Evolutionary conservation across 225 moss, liverwort and hornwort genomes (phyloP), one percentile per base, ranked within the genome.

Genomic region (Antitrichia curtipendula): DNA sequence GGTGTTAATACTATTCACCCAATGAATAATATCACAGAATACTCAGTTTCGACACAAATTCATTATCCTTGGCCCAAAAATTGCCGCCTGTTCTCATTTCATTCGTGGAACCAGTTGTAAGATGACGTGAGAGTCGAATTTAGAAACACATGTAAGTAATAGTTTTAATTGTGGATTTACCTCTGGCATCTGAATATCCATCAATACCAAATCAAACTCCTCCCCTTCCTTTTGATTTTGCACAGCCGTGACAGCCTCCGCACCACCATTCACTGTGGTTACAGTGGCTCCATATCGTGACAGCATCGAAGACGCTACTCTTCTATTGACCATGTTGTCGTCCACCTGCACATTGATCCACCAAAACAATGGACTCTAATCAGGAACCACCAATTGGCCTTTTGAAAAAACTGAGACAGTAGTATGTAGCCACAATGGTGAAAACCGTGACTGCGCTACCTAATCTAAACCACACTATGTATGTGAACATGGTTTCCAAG

Each of bases 111-210:
- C 58, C 43, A 22, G 31, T 72, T 24, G 12, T 27, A 50, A 74
- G n/a, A 50, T n/a, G n/a, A 16, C 43, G 20, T 25, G 18, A 34
- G 74, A 50, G 47, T 28, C n/a, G 36, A 47, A 25, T 49, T 57
- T 59, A 41, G 19, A 61, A 6, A 0, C 75, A 36, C 2, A 23
- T 36, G 9, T 3, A 20, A 36, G 7, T 9, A 28, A 8, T 9
- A 15, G 21, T 5, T 12, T 12, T 31, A 7, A 12, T 19, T 59
- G 31, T 54, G 34, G 14, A 56, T 9, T 54, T 71, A 95, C 97
- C 97, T 97, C 95, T 5, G 97, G 95, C 97, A 97, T 97, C 85
- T 97, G 97, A 84, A 97, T 96, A 77, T 97, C 96, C 97, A 97
- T 97, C 82, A 96, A 87, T 5, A 96, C 86, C 62, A 97, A 91